phyloP scores from a whole-genome alignment of 2,329 filamentous ascomycete genomes.

The Monilinia laxa region DNA sequence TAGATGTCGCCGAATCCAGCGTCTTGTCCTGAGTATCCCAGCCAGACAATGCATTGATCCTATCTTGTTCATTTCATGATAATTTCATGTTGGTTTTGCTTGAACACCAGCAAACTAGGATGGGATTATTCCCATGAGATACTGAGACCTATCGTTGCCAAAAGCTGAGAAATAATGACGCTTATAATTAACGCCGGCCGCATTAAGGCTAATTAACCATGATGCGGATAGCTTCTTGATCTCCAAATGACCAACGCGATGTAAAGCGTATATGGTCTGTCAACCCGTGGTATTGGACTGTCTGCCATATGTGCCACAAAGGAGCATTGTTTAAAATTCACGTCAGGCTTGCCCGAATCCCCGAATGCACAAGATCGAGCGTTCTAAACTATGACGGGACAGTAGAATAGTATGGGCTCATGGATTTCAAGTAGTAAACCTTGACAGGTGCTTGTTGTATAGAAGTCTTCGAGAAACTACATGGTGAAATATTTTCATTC shows the following conservation, averaged over 20 bases:
- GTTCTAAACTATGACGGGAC: not conserved
- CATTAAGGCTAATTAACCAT: conserved; percentile 7
- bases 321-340: conserved; percentile 10
- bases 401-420: not conserved
- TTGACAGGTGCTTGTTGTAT: conserved; percentile 2
- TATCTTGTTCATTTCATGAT: not conserved
- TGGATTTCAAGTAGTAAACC: not conserved
- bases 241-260: not conserved
- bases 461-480: conserved; percentile 18
- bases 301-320: conserved; percentile 1
- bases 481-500: conserved; percentile 14
- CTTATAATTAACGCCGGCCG: conserved; percentile 16
- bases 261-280: not conserved
- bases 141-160: conserved; percentile 5
- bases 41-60: not conserved
- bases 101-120: conserved; percentile 4
- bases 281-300: conserved; percentile 3
- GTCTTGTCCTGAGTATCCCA: not conserved
- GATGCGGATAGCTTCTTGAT: not conserved
- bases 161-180: conserved; percentile 5
- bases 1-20: not conserved
- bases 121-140: not conserved
- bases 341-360: not conserved
- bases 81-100: not conserved
- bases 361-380: conserved; percentile 1